Conservation (phyloP, 257 asterid genomes). For the Solanum infundibuliforme region DNA sequence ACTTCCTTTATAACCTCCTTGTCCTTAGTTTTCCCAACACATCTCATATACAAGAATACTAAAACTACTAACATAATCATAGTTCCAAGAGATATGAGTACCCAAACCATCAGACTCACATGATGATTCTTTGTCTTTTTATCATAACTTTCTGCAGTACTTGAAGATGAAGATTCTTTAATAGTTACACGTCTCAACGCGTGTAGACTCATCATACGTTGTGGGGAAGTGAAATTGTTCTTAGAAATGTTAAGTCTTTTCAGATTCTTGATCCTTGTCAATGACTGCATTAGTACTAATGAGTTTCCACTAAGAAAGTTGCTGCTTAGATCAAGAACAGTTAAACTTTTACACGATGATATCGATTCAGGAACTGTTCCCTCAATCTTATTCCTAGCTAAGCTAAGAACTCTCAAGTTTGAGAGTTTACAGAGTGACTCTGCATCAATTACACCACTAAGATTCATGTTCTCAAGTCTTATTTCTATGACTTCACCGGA, state of each 20-base stretch:
- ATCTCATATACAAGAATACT: background rate
- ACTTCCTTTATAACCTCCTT: background rate
- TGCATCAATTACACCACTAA: constrained; percentile 16
- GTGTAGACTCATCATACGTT: background rate
- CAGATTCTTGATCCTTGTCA: constrained; percentile 12
- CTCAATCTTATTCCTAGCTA: constrained; percentile 9
- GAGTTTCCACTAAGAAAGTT: constrained; percentile 8
- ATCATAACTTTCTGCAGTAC: background rate
- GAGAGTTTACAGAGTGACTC: constrained; percentile 14
- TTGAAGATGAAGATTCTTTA: background rate
- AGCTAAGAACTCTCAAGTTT: constrained; percentile 10
- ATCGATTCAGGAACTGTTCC: constrained; percentile 9
- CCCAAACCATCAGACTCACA: constrained; percentile 1
- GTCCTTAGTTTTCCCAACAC: background rate
- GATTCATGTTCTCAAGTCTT: constrained; percentile 8
- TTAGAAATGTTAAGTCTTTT: constrained; percentile 9
- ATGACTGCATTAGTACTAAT: background rate
- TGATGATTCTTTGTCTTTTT: background rate
- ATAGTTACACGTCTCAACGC: background rate
- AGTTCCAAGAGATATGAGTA: constrained; percentile 4
- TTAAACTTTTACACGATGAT: constrained; percentile 6
- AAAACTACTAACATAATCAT: background rate
- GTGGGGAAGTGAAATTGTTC: constrained; percentile 1
- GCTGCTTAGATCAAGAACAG: constrained; percentile 11
- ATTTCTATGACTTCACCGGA: background rate